These are phyloP conservation scores for Jatropha podagrica DNA, from an alignment of 441 rosid genomes.

Conservation along the genomic window DNA sequence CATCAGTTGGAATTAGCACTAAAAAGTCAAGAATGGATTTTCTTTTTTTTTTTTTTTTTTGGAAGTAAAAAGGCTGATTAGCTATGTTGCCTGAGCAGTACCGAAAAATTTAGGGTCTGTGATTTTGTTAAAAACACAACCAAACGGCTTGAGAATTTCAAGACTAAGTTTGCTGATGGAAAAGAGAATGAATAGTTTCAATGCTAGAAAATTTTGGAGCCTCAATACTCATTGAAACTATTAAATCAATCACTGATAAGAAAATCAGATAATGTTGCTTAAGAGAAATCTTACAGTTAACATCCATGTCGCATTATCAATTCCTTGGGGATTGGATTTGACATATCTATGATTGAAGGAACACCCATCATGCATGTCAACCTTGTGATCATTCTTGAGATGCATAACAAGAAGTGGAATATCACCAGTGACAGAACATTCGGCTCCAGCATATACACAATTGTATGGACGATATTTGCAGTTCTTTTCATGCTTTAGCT, in stretches of 20 bases:
- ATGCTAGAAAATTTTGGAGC: background rate
- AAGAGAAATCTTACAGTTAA: constrained; percentile 57
- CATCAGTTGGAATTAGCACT: background rate
- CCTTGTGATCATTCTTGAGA: constrained; percentile 82
- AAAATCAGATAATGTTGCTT: background rate
- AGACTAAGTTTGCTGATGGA: background rate
- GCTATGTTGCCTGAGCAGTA: background rate
- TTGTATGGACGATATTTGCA: constrained; percentile 67
- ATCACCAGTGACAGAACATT: constrained; percentile 76
- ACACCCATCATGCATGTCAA: constrained; percentile 84
- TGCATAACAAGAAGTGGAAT: constrained; percentile 62
- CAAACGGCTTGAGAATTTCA: background rate
- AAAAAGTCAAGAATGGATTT: background rate
- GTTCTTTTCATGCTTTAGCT: constrained; percentile 73
- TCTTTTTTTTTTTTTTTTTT: background rate
- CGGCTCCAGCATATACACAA: constrained; percentile 89
- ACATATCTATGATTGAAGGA: constrained; percentile 88
- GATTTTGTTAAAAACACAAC: background rate
- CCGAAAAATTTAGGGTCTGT: background rate
- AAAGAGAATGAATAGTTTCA: background rate
- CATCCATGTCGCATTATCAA: constrained; percentile 94
- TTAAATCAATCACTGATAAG: background rate
- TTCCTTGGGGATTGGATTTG: constrained; percentile 74
- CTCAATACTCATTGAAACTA: background rate
- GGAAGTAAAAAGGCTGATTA: background rate